A percentile compares a stretch with the other conserved stretches of the same genome.
phyloP scores from a whole-genome alignment of 345 rosid genomes.

The Eutrema yunnanense region DNA sequence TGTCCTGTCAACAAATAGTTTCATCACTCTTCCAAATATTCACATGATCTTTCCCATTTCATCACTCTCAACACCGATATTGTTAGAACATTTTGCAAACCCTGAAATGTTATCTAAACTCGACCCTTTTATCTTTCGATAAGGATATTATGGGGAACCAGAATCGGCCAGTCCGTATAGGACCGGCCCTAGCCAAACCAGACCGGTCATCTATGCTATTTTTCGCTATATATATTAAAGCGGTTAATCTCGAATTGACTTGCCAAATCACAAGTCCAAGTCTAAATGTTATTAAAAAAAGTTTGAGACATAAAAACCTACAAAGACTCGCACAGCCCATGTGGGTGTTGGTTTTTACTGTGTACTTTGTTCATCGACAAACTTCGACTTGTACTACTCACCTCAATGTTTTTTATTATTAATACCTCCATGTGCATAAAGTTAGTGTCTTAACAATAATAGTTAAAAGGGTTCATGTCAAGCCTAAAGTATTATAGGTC shows the following conservation, averaged over 20 bases:
- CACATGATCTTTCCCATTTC: background rate
- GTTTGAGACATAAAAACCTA: background rate
- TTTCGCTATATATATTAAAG: background rate
- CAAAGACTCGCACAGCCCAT: background rate
- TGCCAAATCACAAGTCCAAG: background rate
- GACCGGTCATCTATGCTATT: background rate
- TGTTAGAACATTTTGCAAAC: background rate
- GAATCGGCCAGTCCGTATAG: background rate
- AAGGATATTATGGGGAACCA: background rate
- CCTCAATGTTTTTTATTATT: conserved; percentile 5
- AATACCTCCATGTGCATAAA: conserved; percentile 16
- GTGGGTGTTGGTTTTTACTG: conserved; percentile 2
- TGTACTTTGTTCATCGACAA: conserved; percentile 26
- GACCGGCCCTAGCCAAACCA: too few species aligned
- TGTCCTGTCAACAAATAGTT: background rate
- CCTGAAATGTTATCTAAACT: background rate
- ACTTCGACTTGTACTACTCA: conserved; percentile 24
- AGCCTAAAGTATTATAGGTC: background rate
- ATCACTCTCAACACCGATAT: background rate
- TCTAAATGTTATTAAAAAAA: background rate
- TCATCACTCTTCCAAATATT: background rate
- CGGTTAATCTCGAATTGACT: background rate
- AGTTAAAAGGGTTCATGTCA: background rate
- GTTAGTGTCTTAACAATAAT: background rate
- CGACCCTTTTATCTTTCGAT: background rate